Evolutionary conservation across 2,329 filamentous ascomycete species (phyloP).

Genomic region (Verruconis gallopava): DNA sequence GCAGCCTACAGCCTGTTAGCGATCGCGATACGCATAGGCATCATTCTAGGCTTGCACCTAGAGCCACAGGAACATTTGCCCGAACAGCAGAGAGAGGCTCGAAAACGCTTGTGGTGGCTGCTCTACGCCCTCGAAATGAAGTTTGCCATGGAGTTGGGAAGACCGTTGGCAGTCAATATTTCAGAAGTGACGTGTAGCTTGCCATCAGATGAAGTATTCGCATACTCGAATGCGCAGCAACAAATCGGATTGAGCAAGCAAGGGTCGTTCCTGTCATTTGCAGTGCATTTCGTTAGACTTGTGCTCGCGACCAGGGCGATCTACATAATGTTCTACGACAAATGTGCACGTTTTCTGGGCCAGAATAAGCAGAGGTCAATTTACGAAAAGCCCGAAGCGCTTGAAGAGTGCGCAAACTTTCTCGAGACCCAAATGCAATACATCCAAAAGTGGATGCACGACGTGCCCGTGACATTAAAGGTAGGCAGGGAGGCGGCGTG

Average conservation of each 20-base stretch:
- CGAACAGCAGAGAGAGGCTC: conserved; percentile 27
- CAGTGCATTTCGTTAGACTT: conserved; percentile 23
- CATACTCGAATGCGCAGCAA: conserved; percentile 19
- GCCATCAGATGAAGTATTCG: conserved; percentile 24
- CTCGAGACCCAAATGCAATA: background rate
- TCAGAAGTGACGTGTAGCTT: conserved; percentile 24
- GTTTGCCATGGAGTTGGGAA: conserved; percentile 34
- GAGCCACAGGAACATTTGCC: conserved; percentile 29
- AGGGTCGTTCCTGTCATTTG: conserved; percentile 30
- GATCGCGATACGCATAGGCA: conserved; percentile 32
- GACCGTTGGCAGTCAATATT: conserved; percentile 27
- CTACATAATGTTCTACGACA: conserved; percentile 25
- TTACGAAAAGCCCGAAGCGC: conserved; percentile 19
- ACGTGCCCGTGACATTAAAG: background rate
- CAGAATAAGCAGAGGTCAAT: conserved; percentile 14
- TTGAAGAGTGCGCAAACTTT: conserved; percentile 22
- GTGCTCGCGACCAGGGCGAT: conserved; percentile 21
- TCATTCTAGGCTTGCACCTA: conserved; percentile 36
- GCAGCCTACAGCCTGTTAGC: conserved; percentile 31
- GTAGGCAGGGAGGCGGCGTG: background rate
- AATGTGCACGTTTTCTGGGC: conserved; percentile 16
- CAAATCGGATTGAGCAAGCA: conserved; percentile 20
- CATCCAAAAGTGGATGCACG: background rate
- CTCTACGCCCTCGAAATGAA: conserved; percentile 38
- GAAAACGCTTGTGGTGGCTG: conserved; percentile 40